Evolutionary conservation across 495 filamentous ascomycete species (phyloP), one percentile per base, ranked within the genome.

Genomic region (Xylaria grammica): DNA sequence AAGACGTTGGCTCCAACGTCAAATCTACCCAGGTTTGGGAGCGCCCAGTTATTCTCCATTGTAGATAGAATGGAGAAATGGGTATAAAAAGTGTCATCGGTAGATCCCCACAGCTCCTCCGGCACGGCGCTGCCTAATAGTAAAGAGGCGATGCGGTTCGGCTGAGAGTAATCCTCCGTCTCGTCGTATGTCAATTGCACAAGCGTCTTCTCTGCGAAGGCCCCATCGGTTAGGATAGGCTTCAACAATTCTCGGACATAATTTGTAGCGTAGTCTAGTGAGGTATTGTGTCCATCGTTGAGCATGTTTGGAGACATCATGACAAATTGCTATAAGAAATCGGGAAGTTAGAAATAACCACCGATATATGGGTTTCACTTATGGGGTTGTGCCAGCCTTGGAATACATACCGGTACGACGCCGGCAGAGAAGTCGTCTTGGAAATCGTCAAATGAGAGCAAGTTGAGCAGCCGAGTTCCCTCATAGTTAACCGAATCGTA

Each of bases 301-400:
- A 86, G 81, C 87, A 91, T 90, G 78, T 90, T 87, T 9, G 89
- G 89, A 9, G 86, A 87, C 67, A 91, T 82, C 72, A 89, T 89
- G 44, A 84, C 79, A 74, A 85, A 89, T 75, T 90, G 88, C 19
- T 62, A 54, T 26, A 46, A 1, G 8, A 46, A 2, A 2, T 5
- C 24, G 40, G 11, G 27, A n/a, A 5, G 87, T 62, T 24, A 44
- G 59, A n/a, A 27, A 17, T 27, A 17, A 27, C 10, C 5, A 10
- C 26, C 27, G 22, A 32, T 50, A 32, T 9, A 36, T 36, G 34
- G 34, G 3, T 26, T 38, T 11, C 6, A 13, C 13, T 57, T 7
- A 42, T 20, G 19, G 44, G 29, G 13, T 10, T 6, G 15, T 20
- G 34, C 29, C 19, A 10, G 24, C 7, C 15, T 19, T 24, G 38